Evolutionary conservation across 2,329 filamentous ascomycete species (phyloP).

Genomic region (Tolypocladium pustulatum): DNA sequence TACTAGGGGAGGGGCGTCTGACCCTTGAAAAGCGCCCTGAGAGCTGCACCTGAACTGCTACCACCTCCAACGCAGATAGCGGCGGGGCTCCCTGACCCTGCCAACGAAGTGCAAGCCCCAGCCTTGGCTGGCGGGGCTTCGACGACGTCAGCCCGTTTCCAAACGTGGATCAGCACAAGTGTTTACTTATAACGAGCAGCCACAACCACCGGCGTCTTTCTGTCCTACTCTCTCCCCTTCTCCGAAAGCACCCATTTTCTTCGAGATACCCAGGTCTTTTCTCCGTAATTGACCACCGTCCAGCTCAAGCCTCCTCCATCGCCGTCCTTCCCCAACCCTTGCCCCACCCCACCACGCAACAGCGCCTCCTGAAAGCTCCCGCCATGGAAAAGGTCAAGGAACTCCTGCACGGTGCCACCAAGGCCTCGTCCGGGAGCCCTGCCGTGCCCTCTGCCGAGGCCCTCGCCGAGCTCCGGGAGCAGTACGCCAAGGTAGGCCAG

Average conservation of each 20-base stretch:
- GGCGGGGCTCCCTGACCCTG: neutral
- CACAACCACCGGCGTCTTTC: neutral
- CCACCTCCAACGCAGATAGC: neutral
- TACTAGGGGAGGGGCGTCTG: neutral
- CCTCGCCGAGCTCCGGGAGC: conserved; percentile 58
- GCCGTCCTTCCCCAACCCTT: neutral
- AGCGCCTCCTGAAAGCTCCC: conserved; percentile 6
- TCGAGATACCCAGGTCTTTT: neutral
- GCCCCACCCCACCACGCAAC: conserved; percentile 4
- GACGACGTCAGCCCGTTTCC: neutral
- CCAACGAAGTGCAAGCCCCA: neutral
- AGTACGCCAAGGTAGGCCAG: conserved; percentile 67
- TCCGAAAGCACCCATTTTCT: neutral
- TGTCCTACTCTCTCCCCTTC: neutral
- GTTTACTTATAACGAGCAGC: neutral
- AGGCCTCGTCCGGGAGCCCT: conserved; percentile 19
- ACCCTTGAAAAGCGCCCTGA: neutral
- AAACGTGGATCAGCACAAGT: neutral
- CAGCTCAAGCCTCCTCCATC: neutral
- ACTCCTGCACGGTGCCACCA: conserved; percentile 25
- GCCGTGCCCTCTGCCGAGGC: conserved; percentile 53
- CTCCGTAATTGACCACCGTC: neutral
- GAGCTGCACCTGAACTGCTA: neutral
- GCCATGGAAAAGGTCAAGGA: conserved; percentile 35
- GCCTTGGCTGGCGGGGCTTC: neutral